phyloP scores from a whole-genome alignment of 805 yeast genomes.

The Pichia phayaonensis region DNA sequence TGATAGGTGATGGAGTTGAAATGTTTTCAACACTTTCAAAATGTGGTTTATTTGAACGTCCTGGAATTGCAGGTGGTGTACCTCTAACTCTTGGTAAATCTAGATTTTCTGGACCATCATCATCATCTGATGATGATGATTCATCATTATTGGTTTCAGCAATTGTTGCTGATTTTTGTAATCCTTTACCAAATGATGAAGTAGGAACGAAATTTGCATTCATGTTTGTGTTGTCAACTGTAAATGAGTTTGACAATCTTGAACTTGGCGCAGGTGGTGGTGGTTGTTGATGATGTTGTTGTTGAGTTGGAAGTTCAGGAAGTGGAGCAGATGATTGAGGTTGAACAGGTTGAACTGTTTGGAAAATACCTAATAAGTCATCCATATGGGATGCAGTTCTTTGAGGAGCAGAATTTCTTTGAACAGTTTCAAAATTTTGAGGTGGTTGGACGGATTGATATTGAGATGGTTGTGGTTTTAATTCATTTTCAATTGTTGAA shows the following conservation, averaged over 20 bases:
- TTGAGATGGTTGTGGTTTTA: constrained; percentile 1
- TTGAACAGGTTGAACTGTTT: constrained; percentile 30
- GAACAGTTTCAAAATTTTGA: constrained; percentile 12
- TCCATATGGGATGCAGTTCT: constrained; percentile 39
- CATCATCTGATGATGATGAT: constrained; percentile 32
- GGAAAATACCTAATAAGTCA: constrained; percentile 58
- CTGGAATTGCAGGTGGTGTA: constrained; percentile 29
- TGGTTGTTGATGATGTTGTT: constrained; percentile 7
- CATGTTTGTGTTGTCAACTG: neutral
- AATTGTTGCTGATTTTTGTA: constrained; percentile 30
- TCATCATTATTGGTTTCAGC: constrained; percentile 10
- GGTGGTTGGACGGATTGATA: constrained; percentile 7
- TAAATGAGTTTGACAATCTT: constrained; percentile 15
- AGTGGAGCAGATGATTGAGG: constrained; percentile 18
- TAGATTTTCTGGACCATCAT: constrained; percentile 31
- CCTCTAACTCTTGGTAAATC: constrained; percentile 18
- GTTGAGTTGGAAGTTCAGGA: constrained; percentile 17
- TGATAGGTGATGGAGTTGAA: constrained; percentile 23
- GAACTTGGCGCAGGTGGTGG: constrained; percentile 29
- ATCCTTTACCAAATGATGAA: constrained; percentile 76
- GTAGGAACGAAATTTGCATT: constrained; percentile 58
- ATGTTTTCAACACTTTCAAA: constrained; percentile 20
- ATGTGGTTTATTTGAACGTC: constrained; percentile 29
- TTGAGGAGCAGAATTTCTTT: constrained; percentile 15
- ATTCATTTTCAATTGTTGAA: constrained; percentile 23